These are phyloP conservation scores for Dillenia turbinata DNA, from an alignment of 164 flowering plant species.

Conservation along the genomic window DNA sequence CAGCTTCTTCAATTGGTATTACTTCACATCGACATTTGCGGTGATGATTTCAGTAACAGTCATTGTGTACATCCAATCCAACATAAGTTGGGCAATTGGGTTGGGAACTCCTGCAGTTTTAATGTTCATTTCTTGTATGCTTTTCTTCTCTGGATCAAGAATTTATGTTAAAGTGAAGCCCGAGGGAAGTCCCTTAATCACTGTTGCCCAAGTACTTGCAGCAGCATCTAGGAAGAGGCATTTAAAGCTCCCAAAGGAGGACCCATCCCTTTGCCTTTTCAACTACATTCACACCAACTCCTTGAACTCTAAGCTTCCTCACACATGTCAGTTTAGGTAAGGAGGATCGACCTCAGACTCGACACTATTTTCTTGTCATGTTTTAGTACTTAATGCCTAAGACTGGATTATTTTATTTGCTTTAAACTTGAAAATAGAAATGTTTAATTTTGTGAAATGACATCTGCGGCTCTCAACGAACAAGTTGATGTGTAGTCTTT, in stretches of 20 bases:
- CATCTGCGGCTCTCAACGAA: too few species aligned
- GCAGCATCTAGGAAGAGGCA: constrained; percentile 30
- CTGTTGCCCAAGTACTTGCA: constrained; percentile 27
- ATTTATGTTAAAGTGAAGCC: constrained; percentile 37
- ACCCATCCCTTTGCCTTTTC: constrained; percentile 6
- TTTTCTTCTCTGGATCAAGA: constrained; percentile 33
- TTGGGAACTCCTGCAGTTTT: constrained; percentile 28
- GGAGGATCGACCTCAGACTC: too few species aligned
- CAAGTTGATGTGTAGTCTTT: too few species aligned
- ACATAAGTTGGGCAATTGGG: constrained; percentile 37
- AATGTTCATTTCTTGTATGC: constrained; percentile 28
- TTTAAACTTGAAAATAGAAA: too few species aligned
- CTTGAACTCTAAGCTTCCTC: constrained; percentile 26
- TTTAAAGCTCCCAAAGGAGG: constrained; percentile 4
- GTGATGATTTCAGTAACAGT: constrained; percentile 36
- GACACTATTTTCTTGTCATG: not conserved
- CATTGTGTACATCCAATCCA: constrained; percentile 40
- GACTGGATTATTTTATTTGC: too few species aligned
- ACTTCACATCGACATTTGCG: constrained; percentile 37
- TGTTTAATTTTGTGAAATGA: too few species aligned
- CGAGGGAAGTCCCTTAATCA: constrained; percentile 34
- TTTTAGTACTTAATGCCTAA: not conserved
- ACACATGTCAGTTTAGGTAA: constrained; percentile 34
- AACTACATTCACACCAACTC: constrained; percentile 14
- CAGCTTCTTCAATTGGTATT: constrained; percentile 53